Percentiles rank a stretch among this genome's conserved stretches.
phyloP scores from a whole-genome alignment of 116 monocot species.

The Posidonia oceanica region DNA sequence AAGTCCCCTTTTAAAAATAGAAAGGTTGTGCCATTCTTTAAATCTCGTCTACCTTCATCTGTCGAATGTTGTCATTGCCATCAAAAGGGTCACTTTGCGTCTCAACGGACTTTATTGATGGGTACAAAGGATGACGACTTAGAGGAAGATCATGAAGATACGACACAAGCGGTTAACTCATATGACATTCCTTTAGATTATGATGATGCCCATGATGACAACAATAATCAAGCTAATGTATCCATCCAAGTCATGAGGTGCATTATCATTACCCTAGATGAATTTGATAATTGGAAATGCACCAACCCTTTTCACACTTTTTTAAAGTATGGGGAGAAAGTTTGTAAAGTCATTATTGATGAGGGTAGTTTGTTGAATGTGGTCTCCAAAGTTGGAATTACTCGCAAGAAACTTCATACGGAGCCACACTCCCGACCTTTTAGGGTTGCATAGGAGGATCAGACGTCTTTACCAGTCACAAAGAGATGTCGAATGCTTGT shows the following conservation, averaged over 20 bases:
- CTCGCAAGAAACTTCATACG: background rate
- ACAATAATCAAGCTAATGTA: background rate
- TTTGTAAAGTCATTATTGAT: conserved; percentile 1
- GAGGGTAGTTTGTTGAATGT: background rate
- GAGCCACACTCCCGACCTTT: background rate
- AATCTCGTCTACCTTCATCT: no score
- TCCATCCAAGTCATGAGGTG: background rate
- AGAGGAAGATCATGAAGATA: no score
- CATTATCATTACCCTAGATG: background rate
- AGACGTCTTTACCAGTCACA: no score
- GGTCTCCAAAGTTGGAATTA: background rate
- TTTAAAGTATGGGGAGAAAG: background rate
- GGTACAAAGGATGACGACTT: background rate
- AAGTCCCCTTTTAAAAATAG: no score
- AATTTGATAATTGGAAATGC: background rate
- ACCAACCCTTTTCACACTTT: background rate
- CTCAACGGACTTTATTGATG: background rate
- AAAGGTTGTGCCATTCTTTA: no score
- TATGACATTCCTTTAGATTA: no score
- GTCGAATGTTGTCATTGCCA: no score
- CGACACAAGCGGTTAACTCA: no score
- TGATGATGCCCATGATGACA: background rate
- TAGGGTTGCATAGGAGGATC: no score
- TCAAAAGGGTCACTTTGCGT: background rate
- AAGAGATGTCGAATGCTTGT: background rate